Evolutionary conservation across 768 basidiomycete species (phyloP).

Genomic region (Sporobolomyces pararoseus): DNA sequence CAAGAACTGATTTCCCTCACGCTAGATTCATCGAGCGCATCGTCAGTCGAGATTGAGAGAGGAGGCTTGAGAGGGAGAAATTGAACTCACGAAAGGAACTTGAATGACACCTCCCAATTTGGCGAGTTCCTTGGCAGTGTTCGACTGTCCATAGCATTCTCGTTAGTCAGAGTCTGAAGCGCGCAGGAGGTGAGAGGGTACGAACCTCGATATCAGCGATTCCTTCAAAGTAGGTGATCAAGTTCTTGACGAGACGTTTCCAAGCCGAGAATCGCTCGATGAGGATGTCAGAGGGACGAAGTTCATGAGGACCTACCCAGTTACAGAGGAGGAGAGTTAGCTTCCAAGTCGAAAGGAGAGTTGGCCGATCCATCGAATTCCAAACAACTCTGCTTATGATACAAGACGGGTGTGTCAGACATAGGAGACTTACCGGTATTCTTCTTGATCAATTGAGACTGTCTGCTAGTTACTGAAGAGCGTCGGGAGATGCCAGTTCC

Average conservation of each 20-base stretch:
- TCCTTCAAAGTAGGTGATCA: constrained; percentile 48
- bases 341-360: not conserved
- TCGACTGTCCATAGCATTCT: constrained; percentile 54
- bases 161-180: not conserved
- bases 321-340: constrained; percentile 49
- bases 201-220: constrained; percentile 73
- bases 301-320: constrained; percentile 47
- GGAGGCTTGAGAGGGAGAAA: not conserved
- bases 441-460: constrained; percentile 87
- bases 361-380: constrained; percentile 11
- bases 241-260: constrained; percentile 45
- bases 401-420: no score
- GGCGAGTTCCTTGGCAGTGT: constrained; percentile 84
- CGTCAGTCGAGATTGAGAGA: not conserved
- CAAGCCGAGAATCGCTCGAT: constrained; percentile 63
- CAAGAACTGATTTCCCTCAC: constrained; percentile 78
- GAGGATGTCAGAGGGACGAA: constrained; percentile 88
- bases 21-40: not conserved
- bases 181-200: not conserved
- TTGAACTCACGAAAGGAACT: constrained; percentile 68
- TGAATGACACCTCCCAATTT: constrained; percentile 94
- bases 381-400: no score
- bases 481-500: constrained; percentile 54
- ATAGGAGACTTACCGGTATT: constrained; percentile 56
- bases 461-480: constrained; percentile 70